phyloP scores from a whole-genome alignment of 345 rosid genomes.

The Euphorbia lathyris region DNA sequence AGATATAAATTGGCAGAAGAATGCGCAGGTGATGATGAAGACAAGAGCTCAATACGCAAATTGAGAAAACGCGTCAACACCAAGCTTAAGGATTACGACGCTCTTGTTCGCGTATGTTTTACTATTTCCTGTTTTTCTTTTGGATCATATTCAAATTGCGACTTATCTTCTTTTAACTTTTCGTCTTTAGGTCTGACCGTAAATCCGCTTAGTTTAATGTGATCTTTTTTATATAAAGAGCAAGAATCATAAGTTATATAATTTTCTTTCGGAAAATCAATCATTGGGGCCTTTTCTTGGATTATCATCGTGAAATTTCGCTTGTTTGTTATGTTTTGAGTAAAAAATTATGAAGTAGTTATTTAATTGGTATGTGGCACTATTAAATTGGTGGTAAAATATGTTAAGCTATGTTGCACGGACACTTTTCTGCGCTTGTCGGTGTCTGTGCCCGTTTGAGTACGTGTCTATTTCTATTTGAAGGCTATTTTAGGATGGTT shows the following conservation, averaged over 20 bases:
- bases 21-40: slow-evolving; percentile 93
- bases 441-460: too few species aligned
- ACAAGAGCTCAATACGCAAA: slow-evolving; percentile 54
- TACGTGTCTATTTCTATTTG: too few species aligned
- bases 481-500: too few species aligned
- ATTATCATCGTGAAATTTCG: neutral
- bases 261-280: neutral
- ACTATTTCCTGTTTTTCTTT: neutral
- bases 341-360: neutral
- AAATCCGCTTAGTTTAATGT: neutral
- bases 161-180: neutral
- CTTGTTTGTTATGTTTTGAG: neutral
- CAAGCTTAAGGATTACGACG: slow-evolving; percentile 69
- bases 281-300: neutral
- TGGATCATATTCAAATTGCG: neutral
- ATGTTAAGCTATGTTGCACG: too few species aligned
- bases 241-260: too few species aligned
- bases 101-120: slow-evolving; percentile 36
- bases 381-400: neutral
- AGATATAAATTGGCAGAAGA: slow-evolving; percentile 87
- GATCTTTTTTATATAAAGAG: neutral
- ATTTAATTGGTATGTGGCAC: neutral
- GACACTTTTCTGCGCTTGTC: too few species aligned
- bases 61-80: slow-evolving; percentile 64
- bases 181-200: neutral